Evolutionary conservation across 768 basidiomycete genomes (phyloP), one percentile per base, ranked within the genome.

Genomic region (Chalciporus pseudorubinellus): DNA sequence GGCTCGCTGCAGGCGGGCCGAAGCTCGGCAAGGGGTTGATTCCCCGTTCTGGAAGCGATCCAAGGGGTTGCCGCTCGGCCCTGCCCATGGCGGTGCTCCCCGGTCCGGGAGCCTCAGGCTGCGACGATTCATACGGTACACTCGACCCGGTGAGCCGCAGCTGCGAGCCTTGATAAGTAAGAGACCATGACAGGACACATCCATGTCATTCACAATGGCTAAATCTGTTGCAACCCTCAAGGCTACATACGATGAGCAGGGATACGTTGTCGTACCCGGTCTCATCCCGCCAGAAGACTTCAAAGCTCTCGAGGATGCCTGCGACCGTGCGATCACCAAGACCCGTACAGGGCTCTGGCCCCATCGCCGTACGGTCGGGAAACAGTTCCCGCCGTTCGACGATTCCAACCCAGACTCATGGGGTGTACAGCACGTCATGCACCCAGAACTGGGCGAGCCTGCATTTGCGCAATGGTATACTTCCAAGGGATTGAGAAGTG

Each of bases 371-470:
- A 83, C 81, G 0, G 85, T 91, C 16, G 89, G 89, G 1, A 85
- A 83, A 53, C 86, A 89, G 64, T 91, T 90, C 54, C 87, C 89
- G 3, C 89, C 88, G 0, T 90, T 76, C 58, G 82, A 77, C 46
- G 67, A 77, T 28, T 72, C 59, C 36, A 67, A 80, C 46, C 77
- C 81, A 2, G 89, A 91, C 66, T 80, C 84, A 0, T 90, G 89
- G 88, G 89, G 89, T 2, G 81, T 89, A 2, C 89, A 90, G 57
- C 87, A 90, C 55, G 65, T 87, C 40, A 90, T 92, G 89, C 88
- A 90, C 59, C 89, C 87, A 1, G 81, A 76, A 28, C 74, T 91
- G 1, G 72, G 66, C 0, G 83, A 87, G 59, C 72, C 77, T 0
- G 72, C 60, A 16, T 90, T 90, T 51, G 77, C 77, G 24, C 70